Conservation (phyloP, 257 asterid species). For the Fraxinus anomala region DNA sequence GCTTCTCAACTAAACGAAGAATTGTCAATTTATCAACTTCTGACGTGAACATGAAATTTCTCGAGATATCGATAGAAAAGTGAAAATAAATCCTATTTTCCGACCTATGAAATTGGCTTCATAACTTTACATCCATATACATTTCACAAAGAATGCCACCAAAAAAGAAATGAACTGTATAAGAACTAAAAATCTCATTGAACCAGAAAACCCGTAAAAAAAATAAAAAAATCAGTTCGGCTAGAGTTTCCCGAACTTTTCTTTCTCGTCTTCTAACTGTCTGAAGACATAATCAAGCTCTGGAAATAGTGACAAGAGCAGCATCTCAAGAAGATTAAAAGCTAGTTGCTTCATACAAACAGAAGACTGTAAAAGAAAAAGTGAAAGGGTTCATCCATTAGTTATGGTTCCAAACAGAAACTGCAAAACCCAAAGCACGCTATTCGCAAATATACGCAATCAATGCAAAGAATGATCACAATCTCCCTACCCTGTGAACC, state of each 20-base stretch:
- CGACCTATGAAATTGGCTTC: background rate
- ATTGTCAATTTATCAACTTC: background rate
- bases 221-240: constrained; percentile 14
- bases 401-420: constrained; percentile 21
- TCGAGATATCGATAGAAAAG: background rate
- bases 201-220: background rate
- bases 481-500: too few relatives aligned
- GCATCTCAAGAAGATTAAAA: constrained; percentile 72
- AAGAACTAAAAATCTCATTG: background rate
- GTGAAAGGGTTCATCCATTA: constrained; percentile 10
- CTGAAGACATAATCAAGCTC: constrained; percentile 71
- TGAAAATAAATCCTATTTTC: background rate
- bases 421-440: background rate
- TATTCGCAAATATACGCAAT: background rate
- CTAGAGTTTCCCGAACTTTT: constrained; percentile 63
- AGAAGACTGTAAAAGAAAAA: constrained; percentile 57
- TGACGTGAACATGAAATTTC: background rate
- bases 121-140: background rate
- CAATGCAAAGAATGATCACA: too few relatives aligned
- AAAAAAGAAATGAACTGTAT: background rate
- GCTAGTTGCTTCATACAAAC: constrained; percentile 83
- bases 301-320: constrained; percentile 80
- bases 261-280: constrained; percentile 61
- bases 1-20: background rate
- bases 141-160: background rate